Evolutionary conservation across 129 eudicot genomes (phyloP).

Genomic region (Lactuca sativa): DNA sequence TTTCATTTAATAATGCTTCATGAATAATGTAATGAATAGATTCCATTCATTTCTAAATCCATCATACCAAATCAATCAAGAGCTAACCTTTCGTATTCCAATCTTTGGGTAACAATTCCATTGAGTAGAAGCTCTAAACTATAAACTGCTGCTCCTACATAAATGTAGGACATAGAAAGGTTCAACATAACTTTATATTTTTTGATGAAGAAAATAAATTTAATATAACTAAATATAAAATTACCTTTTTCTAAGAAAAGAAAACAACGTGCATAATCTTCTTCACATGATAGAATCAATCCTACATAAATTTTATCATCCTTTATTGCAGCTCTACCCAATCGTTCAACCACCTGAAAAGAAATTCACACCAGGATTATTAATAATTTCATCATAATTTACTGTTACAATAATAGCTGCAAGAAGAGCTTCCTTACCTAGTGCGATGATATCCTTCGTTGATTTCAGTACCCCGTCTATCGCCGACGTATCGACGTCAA

Average conservation of each 20-base stretch:
- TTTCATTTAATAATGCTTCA: no score
- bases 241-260: conserved; percentile 89
- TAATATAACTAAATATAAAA: not conserved
- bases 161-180: conserved; percentile 4
- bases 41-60: no score
- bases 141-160: conserved; percentile 70
- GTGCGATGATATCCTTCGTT: no score
- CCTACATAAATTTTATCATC: conserved; percentile 48
- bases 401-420: no score
- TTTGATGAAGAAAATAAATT: not conserved
- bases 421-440: no score
- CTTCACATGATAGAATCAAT: conserved; percentile 86
- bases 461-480: no score
- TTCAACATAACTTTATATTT: conserved; percentile 3
- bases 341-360: conserved; percentile 69
- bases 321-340: conserved; percentile 56
- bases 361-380: no score
- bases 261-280: conserved; percentile 64
- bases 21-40: no score
- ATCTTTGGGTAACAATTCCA: conserved; percentile 84
- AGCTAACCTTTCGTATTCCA: conserved; percentile 75
- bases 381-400: no score
- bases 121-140: conserved; percentile 86
- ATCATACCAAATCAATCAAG: no score
- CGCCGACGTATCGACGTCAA: no score